These are phyloP conservation scores for Ophiocordyceps sinensis DNA, from an alignment of 2,329 filamentous ascomycete species.

Conservation along the genomic window DNA sequence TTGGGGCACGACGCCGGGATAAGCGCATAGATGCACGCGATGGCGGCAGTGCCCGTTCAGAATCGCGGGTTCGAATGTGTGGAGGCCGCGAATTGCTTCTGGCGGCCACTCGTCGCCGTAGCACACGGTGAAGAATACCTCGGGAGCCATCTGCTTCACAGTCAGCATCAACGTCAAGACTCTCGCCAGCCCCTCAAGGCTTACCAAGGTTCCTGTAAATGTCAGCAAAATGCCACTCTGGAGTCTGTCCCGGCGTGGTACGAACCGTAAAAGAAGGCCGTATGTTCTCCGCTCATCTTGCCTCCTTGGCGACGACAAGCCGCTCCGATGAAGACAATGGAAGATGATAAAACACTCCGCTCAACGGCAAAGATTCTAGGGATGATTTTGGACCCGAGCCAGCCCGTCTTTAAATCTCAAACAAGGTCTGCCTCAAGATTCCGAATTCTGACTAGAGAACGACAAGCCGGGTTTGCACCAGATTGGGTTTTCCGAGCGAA, in stretches of 20 bases:
- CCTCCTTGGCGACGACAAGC: neutral
- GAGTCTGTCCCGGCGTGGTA: neutral
- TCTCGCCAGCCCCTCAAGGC: neutral
- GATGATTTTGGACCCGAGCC: too few species aligned
- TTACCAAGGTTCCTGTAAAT: conserved; percentile 20
- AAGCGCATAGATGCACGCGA: conserved; percentile 57
- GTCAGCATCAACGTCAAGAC: conserved; percentile 9
- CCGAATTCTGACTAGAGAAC: too few species aligned
- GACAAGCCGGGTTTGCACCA: too few species aligned
- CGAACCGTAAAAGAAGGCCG: conserved; percentile 42
- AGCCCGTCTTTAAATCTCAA: too few species aligned
- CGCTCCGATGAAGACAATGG: neutral
- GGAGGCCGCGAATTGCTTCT: conserved; percentile 37
- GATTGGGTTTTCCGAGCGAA: too few species aligned
- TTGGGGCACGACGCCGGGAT: conserved; percentile 60
- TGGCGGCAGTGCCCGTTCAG: conserved; percentile 57
- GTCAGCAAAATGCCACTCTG: conserved; percentile 2
- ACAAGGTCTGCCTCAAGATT: too few species aligned
- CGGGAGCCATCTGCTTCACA: conserved; percentile 53
- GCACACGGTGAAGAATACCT: conserved; percentile 75
- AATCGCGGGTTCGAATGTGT: conserved; percentile 57
- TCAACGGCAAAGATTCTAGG: too few species aligned
- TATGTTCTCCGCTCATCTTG: conserved; percentile 26
- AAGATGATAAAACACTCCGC: neutral
- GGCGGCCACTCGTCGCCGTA: conserved; percentile 42